phyloP scores from a whole-genome alignment of 2,329 filamentous ascomycete genomes.

The Talaromyces marneffei region DNA sequence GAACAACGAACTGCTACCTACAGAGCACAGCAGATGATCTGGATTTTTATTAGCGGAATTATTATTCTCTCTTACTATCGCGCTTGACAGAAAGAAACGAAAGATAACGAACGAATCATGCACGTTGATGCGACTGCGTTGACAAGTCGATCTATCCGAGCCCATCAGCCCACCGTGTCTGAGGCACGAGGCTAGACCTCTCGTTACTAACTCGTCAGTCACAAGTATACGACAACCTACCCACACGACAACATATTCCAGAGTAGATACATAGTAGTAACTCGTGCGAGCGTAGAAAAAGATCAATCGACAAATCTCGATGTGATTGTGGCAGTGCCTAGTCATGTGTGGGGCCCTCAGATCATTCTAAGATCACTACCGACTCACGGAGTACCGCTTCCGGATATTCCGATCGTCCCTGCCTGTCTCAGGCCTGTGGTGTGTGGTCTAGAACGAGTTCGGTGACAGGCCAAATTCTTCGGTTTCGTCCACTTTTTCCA shows the following conservation, averaged over 20 bases:
- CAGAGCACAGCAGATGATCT: too few species aligned
- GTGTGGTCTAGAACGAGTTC: constrained; percentile 5
- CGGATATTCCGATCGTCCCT: constrained; percentile 5
- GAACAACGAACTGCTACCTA: too few species aligned
- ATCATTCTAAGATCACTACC: constrained; percentile 4
- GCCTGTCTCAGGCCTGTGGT: background rate
- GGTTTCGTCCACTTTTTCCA: background rate
- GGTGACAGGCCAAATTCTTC: background rate
- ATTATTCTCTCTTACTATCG: background rate
- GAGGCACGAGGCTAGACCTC: background rate
- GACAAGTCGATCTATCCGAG: background rate
- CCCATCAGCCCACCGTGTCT: background rate
- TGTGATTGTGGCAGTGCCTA: background rate
- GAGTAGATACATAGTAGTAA: too few species aligned
- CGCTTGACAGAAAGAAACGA: background rate
- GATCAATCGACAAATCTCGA: background rate
- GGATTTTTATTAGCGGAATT: background rate
- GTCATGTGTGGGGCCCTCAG: background rate
- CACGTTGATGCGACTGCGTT: background rate
- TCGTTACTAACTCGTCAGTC: background rate
- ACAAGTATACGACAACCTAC: background rate
- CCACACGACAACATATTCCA: too few species aligned
- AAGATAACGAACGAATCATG: background rate
- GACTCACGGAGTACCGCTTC: too few species aligned
- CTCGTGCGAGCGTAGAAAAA: too few species aligned